Evolutionary conservation across 83 land plant species (phyloP).

Genomic region (Larix sibirica): DNA sequence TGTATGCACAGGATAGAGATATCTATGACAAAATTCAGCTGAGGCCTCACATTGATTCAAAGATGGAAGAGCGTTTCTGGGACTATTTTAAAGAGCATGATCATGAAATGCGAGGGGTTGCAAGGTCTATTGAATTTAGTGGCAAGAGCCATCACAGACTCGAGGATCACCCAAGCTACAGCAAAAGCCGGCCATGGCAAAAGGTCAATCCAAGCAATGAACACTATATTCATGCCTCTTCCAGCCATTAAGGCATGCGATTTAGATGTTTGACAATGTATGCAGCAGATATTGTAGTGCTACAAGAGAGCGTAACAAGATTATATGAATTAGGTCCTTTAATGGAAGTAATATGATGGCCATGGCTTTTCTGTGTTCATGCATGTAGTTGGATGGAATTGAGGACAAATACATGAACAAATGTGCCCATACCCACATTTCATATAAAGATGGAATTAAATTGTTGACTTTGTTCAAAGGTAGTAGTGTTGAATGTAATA

Average conservation of each 20-base stretch:
- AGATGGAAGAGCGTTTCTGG: conserved; percentile 35
- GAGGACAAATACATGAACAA: conserved; percentile 1
- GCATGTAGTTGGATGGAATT: not conserved
- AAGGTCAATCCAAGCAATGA: conserved; percentile 2
- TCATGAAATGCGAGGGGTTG: conserved; percentile 13
- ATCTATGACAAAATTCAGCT: conserved; percentile 32
- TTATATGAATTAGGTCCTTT: too few species aligned
- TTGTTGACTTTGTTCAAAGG: not conserved
- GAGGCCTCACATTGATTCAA: conserved; percentile 40
- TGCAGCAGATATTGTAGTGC: not conserved
- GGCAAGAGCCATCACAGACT: not conserved
- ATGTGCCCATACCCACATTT: not conserved
- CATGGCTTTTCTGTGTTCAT: not conserved
- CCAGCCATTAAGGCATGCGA: conserved; percentile 7
- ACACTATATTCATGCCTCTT: not conserved
- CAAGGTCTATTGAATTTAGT: not conserved
- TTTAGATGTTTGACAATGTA: not conserved
- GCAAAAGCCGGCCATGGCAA: conserved; percentile 10
- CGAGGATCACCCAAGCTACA: conserved; percentile 4
- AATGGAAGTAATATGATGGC: not conserved
- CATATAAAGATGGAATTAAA: not conserved
- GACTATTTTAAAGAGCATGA: conserved; percentile 24
- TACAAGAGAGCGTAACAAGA: too few species aligned
- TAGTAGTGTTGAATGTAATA: not conserved
- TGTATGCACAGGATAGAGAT: conserved; percentile 34